These are phyloP conservation scores for Ceratocystis ficicola DNA, from an alignment of 2,329 filamentous ascomycete species.

Conservation along the genomic window DNA sequence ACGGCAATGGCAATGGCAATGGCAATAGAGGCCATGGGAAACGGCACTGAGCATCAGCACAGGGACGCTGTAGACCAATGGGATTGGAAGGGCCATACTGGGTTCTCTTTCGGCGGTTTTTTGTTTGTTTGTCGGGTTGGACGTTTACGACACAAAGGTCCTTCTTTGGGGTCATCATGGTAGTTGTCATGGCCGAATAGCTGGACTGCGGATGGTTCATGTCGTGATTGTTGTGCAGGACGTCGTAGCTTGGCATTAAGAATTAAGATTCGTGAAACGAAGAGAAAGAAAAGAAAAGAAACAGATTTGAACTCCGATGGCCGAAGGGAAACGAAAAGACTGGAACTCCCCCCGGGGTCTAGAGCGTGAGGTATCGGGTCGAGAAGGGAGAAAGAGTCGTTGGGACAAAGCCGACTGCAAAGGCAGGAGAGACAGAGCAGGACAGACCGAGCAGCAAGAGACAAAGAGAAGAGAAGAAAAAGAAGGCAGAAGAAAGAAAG, in stretches of 20 bases:
- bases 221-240: slow-evolving; percentile 7
- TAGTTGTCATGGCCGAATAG: slow-evolving; percentile 13
- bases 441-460: background rate
- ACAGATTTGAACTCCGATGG: background rate
- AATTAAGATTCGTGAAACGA: slow-evolving; percentile 17
- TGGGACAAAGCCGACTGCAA: background rate
- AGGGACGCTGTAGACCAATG: too few species aligned
- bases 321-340: background rate
- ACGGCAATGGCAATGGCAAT: background rate
- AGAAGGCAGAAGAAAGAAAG: slow-evolving; percentile 4
- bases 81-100: slow-evolving; percentile 20
- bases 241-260: slow-evolving; percentile 22
- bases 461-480: slow-evolving; percentile 12
- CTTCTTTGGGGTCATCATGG: slow-evolving; percentile 20
- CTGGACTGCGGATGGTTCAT: slow-evolving; percentile 18
- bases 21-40: background rate
- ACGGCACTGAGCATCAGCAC: too few species aligned
- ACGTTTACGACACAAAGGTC: slow-evolving; percentile 24
- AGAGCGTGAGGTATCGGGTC: slow-evolving; percentile 9
- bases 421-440: background rate
- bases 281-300: slow-evolving; percentile 13
- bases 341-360: background rate
- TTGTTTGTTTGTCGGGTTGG: slow-evolving; percentile 23
- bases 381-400: background rate
- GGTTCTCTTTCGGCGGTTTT: slow-evolving; percentile 23